phyloP scores from a whole-genome alignment of 495 filamentous ascomycete genomes.

The Penicillium verhagenii region DNA sequence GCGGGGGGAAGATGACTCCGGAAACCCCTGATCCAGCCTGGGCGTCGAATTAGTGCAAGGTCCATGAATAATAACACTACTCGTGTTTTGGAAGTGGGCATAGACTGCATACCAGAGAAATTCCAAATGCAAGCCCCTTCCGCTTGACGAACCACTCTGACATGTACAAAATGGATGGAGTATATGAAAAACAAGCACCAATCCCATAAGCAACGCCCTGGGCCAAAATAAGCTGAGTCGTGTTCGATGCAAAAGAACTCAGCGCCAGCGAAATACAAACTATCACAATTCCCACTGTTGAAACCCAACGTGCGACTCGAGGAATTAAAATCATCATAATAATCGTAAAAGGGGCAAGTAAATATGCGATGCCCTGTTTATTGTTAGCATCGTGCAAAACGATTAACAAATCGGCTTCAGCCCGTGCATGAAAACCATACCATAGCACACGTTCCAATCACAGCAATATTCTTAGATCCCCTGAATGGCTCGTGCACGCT shows the following conservation, averaged over 20 bases:
- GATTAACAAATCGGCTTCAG: background rate
- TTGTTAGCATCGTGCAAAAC: background rate
- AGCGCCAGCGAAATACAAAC: constrained; percentile 38
- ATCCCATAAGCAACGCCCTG: constrained; percentile 51
- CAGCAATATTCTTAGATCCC: constrained; percentile 38
- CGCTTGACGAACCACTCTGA: constrained; percentile 52
- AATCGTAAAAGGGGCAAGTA: constrained; percentile 39
- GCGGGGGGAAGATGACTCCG: constrained; percentile 45
- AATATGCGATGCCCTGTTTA: constrained; percentile 33
- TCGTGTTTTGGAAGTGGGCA: background rate
- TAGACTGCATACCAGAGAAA: constrained; percentile 34
- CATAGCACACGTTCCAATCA: constrained; percentile 47
- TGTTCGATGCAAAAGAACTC: constrained; percentile 43
- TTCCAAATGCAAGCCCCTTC: constrained; percentile 49
- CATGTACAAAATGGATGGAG: constrained; percentile 45
- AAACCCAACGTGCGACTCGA: constrained; percentile 28
- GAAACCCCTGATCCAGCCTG: constrained; percentile 39
- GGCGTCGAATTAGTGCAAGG: background rate
- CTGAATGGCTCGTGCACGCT: constrained; percentile 45
- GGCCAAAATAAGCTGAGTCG: constrained; percentile 45
- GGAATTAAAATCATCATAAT: constrained; percentile 33
- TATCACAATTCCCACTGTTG: constrained; percentile 40
- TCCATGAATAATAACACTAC: background rate
- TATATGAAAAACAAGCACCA: constrained; percentile 45
- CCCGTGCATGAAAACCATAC: constrained; percentile 15